Percentiles rank a stretch among this genome's conserved stretches.
Conservation (phyloP, 2,329 filamentous ascomycete genomes). For the Falciphora oryzae region DNA sequence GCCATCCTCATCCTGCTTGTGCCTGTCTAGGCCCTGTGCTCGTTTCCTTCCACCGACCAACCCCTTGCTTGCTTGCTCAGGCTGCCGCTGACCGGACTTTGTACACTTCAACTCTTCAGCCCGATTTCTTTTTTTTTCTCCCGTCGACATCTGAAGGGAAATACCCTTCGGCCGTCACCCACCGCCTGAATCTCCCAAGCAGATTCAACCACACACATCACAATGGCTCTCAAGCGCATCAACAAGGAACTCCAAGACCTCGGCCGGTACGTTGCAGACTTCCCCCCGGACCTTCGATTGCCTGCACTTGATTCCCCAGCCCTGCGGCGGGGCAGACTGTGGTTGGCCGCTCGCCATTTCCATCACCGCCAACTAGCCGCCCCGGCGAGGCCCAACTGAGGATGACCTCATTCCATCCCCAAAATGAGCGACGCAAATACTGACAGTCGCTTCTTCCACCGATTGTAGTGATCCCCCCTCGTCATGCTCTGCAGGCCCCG, state of each 20-base stretch:
- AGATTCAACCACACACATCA: constrained; percentile 22
- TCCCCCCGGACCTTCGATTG: constrained; percentile 5
- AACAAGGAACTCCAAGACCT: constrained; percentile 91
- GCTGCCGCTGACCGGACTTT: too few relatives aligned
- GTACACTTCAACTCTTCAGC: too few relatives aligned
- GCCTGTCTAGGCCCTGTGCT: too few relatives aligned
- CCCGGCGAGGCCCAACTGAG: background rate
- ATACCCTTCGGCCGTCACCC: constrained; percentile 13
- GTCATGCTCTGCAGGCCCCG: constrained; percentile 94
- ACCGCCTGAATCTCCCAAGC: constrained; percentile 16
- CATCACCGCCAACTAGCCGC: background rate
- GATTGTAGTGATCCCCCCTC: constrained; percentile 83
- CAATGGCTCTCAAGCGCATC: constrained; percentile 88
- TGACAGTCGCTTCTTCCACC: constrained; percentile 11
- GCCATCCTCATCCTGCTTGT: too few relatives aligned
- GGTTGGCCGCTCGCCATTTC: background rate
- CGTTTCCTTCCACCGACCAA: too few relatives aligned
- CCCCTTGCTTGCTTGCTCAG: too few relatives aligned
- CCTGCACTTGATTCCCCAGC: background rate
- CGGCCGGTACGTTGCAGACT: constrained; percentile 63
- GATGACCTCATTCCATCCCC: too few relatives aligned
- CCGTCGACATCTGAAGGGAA: constrained; percentile 10
- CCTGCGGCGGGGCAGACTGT: constrained; percentile 1
- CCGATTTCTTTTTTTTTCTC: constrained; percentile 5
- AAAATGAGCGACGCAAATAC: too few relatives aligned